phyloP scores from a whole-genome alignment of 371 early-diverging fungal species.

The Lichtheimia hyalospora region DNA sequence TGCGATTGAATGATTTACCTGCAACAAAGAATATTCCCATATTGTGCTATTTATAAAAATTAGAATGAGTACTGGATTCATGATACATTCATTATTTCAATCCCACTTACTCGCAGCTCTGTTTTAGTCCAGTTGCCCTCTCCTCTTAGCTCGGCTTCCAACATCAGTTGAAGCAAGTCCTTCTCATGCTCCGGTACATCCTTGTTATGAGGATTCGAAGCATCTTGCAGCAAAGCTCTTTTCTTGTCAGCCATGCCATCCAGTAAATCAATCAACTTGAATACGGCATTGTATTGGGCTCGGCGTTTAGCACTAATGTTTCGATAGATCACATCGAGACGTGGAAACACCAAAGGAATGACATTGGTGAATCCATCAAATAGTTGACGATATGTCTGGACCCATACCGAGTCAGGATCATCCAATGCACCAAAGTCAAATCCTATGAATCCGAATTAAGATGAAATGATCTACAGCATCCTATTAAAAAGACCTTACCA shows the following conservation, averaged over 20 bases:
- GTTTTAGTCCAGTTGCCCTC: slow-evolving; percentile 14
- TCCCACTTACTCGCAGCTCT: slow-evolving; percentile 21
- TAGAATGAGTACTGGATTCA: too few species aligned
- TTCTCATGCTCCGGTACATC: slow-evolving; percentile 18
- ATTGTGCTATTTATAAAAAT: slow-evolving; percentile 12
- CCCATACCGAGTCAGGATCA: slow-evolving; percentile 30
- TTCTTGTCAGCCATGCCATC: slow-evolving; percentile 6
- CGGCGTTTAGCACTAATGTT: not conserved
- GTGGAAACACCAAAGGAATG: slow-evolving; percentile 7
- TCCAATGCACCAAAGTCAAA: slow-evolving; percentile 29
- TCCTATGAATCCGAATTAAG: slow-evolving; percentile 5
- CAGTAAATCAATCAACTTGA: slow-evolving; percentile 6
- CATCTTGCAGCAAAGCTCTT: not conserved
- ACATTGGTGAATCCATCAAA: slow-evolving; percentile 15
- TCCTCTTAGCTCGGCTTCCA: slow-evolving; percentile 31
- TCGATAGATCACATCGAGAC: not conserved
- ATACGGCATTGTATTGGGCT: not conserved
- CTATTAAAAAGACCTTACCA: slow-evolving; percentile 16
- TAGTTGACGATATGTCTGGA: slow-evolving; percentile 21
- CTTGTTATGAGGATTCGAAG: not conserved
- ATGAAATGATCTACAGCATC: not conserved
- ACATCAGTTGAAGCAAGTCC: slow-evolving; percentile 35
- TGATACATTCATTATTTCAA: too few species aligned
- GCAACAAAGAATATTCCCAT: slow-evolving; percentile 26
- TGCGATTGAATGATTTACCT: not conserved